Evolutionary conservation across 108 stramenopile genomes (phyloP).

Genomic region (Cyclotella baltica): DNA sequence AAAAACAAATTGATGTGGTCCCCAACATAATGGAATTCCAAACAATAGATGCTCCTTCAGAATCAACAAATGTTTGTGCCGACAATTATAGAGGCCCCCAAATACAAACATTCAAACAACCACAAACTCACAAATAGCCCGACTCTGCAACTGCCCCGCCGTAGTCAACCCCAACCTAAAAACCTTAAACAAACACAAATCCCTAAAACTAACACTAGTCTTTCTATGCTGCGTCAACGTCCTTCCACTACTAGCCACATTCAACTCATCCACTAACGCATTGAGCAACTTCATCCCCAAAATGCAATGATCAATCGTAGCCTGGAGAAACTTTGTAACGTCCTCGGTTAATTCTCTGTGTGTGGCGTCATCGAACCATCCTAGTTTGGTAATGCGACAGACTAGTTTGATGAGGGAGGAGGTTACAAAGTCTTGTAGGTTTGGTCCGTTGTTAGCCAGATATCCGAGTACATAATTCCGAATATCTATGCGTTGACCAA

Average conservation of each 20-base stretch:
- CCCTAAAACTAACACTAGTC: slow-evolving; percentile 96
- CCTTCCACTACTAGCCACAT: slow-evolving; percentile 92
- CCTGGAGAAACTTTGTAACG: slow-evolving; percentile 95
- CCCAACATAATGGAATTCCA: not conserved
- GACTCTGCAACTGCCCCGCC: slow-evolving; percentile 89
- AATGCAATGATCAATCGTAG: slow-evolving; percentile 94
- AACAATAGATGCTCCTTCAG: not conserved
- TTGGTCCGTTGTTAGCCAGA: slow-evolving; percentile 93
- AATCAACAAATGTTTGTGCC: no score
- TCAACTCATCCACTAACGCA: slow-evolving; percentile 96
- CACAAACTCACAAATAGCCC: slow-evolving; percentile 76
- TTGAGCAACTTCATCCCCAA: slow-evolving; percentile 96
- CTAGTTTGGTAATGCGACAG: slow-evolving; percentile 97
- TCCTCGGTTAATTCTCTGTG: slow-evolving; percentile 96
- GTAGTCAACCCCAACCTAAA: slow-evolving; percentile 94
- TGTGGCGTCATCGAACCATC: slow-evolving; percentile 95
- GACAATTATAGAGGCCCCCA: not conserved
- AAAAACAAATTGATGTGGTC: not conserved
- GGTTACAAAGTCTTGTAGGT: slow-evolving; percentile 89
- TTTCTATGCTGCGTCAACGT: slow-evolving; percentile 97
- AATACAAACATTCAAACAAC: not conserved
- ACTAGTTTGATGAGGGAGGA: slow-evolving; percentile 91
- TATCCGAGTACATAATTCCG: slow-evolving; percentile 96
- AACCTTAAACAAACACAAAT: slow-evolving; percentile 91
- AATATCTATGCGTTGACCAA: slow-evolving; percentile 93